Base-by-base conservation (phyloP, 129 eudicot genomes). In the Sambucus nigra region DNA sequence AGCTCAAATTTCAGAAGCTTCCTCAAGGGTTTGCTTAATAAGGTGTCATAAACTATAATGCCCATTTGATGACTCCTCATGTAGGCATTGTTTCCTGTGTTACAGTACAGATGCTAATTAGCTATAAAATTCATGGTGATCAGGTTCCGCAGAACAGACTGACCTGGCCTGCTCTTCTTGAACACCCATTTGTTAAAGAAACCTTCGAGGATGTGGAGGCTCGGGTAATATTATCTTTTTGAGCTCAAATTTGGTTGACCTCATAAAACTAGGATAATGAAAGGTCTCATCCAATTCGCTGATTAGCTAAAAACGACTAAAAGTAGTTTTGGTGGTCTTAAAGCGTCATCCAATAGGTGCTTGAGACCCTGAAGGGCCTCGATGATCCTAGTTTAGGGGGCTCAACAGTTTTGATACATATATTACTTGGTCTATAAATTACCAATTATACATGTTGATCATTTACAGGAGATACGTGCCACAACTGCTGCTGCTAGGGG, bases 111-210 rank as follows among this genome's bases (percentile, higher is more conserved):
- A 35, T 35, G 25, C 10, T 39, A 52, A 47, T 24, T 47, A 18
- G 10, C 32, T 32, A 24, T 61, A 24, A 38, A 29, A 61, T 15
- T 78, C 12, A 12, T 66, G 60, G n/a, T 23, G 68, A 49, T 25
- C 80, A 92, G 99, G 92, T 64, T 64, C 99, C 99, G 20, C 87
- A 86, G 40, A 71, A 74, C 66, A 82, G 99, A 66, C 75, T 92
- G 63, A 69, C 94, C 31, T 92, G 99, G 99, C 99, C 99, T 53
- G 79, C 82, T 51, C 96, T 92, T 51, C 94, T 92, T 68, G 87
- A 86, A 11, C 99, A 92, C 72, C 91, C 99, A 42, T 92, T 92
- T 75, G 86, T 92, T 60, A 71, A 55, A 57, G 96, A 86, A 67
- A 66, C 77, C 59, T 32, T 63, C 16, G 82, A 73, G 61, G 86